Conservation (phyloP, 176 grass and related monocot species). For the Eragrostis nindensis region DNA sequence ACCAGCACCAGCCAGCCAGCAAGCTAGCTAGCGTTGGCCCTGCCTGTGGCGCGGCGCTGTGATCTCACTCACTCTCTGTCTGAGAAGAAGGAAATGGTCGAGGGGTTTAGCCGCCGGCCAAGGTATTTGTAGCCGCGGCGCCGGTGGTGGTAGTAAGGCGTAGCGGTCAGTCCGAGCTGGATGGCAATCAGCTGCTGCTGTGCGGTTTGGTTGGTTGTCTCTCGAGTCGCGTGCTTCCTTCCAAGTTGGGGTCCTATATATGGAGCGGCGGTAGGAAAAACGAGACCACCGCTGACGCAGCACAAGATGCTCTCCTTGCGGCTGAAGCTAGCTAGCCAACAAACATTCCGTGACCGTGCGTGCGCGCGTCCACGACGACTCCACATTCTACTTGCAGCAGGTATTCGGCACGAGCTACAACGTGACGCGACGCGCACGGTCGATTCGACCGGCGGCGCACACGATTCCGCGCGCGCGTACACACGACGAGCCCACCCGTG, state of each 20-base stretch:
- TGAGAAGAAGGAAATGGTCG: not conserved
- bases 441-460: too few relatives aligned
- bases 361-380: too few relatives aligned
- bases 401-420: too few relatives aligned
- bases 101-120: not conserved
- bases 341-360: not conserved
- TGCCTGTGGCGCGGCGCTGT: not conserved
- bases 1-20: not conserved
- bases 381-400: too few relatives aligned
- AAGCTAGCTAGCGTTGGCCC: not conserved
- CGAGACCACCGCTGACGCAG: slow-evolving; percentile 29
- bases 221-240: not conserved
- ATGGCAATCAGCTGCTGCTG: slow-evolving; percentile 6
- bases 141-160: not conserved
- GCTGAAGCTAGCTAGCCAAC: not conserved
- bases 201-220: not conserved
- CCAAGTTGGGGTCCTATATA: not conserved
- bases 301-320: slow-evolving; percentile 36
- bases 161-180: slow-evolving; percentile 37
- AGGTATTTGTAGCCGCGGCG: not conserved
- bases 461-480: too few relatives aligned
- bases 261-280: not conserved
- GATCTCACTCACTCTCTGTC: not conserved
- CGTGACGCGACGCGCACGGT: too few relatives aligned
- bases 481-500: not conserved